phyloP scores from a whole-genome alignment of 805 yeast genomes.

The Metschnikowia kunwiensis region DNA sequence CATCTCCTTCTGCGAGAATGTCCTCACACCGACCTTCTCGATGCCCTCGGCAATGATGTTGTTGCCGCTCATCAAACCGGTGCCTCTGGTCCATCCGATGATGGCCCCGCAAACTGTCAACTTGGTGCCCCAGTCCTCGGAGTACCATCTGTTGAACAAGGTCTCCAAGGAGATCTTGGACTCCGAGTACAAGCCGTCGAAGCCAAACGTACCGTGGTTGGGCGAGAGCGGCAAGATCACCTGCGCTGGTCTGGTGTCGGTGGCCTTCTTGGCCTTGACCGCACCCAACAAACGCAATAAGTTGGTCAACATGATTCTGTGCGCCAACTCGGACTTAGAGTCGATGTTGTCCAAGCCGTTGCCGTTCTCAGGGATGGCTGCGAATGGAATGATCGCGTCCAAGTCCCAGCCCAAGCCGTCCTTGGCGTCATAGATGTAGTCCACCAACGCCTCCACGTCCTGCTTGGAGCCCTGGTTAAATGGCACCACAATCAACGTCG shows the following conservation, averaged over 20 bases:
- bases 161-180: slow-evolving; percentile 95
- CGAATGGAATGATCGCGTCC: slow-evolving; percentile 94
- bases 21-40: slow-evolving; percentile 92
- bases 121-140: slow-evolving; percentile 94
- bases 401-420: slow-evolving; percentile 98
- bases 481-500: slow-evolving; percentile 93
- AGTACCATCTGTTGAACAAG: slow-evolving; percentile 96
- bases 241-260: slow-evolving; percentile 97
- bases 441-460: slow-evolving; percentile 83
- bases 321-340: slow-evolving; percentile 96
- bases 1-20: slow-evolving; percentile 98
- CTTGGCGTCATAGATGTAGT: slow-evolving; percentile 81
- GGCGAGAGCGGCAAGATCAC: slow-evolving; percentile 96
- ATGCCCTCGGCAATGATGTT: slow-evolving; percentile 97
- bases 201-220: slow-evolving; percentile 98
- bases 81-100: slow-evolving; percentile 99
- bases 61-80: slow-evolving; percentile 97
- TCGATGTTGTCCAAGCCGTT: slow-evolving; percentile 90
- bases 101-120: slow-evolving; percentile 97
- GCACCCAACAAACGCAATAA: slow-evolving; percentile 87
- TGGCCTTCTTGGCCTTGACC: slow-evolving; percentile 78
- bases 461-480: slow-evolving; percentile 97
- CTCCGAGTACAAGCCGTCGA: slow-evolving; percentile 97
- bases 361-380: slow-evolving; percentile 99
- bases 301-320: slow-evolving; percentile 97